Percentiles rank a stretch among this genome's conserved stretches.
phyloP scores from a whole-genome alignment of 2,329 filamentous ascomycete species.

The Clarireedia monteithiana region DNA sequence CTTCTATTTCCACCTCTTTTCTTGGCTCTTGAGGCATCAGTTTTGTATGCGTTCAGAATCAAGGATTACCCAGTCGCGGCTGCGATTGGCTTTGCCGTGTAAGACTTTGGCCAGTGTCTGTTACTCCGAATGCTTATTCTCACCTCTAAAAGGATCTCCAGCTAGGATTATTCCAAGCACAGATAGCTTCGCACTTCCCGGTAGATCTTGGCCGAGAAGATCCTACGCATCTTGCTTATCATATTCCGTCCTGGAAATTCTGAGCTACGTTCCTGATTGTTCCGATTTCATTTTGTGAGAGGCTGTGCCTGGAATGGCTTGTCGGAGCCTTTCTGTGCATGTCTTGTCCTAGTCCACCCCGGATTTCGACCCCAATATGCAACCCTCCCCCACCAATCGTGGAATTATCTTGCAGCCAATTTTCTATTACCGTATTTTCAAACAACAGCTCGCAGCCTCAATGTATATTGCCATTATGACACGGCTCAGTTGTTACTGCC shows the following conservation, averaged over 20 bases:
- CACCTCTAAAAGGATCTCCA: not conserved
- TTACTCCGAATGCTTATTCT: not conserved
- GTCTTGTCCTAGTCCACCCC: not conserved
- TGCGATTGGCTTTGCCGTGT: not conserved
- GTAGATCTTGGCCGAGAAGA: not conserved
- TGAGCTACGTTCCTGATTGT: not conserved
- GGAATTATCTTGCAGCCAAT: not conserved
- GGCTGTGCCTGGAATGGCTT: not conserved
- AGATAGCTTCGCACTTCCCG: not conserved
- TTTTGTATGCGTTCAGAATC: not conserved
- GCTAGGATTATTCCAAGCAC: not conserved
- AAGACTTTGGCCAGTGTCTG: not conserved
- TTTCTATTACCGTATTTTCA: not conserved
- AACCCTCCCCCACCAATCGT: not conserved
- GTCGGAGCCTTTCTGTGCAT: not conserved
- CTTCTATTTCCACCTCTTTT: not conserved
- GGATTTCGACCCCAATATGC: not conserved
- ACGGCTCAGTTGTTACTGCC: no score
- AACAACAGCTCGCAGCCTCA: not conserved
- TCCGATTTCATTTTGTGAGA: not conserved
- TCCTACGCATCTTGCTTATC: not conserved
- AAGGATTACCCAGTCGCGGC: not conserved
- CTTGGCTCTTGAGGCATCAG: not conserved
- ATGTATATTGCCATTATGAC: not conserved
- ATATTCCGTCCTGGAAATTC: not conserved